Conservation (phyloP, 148 eudicot genomes). For the Suaeda aralocaspica region DNA sequence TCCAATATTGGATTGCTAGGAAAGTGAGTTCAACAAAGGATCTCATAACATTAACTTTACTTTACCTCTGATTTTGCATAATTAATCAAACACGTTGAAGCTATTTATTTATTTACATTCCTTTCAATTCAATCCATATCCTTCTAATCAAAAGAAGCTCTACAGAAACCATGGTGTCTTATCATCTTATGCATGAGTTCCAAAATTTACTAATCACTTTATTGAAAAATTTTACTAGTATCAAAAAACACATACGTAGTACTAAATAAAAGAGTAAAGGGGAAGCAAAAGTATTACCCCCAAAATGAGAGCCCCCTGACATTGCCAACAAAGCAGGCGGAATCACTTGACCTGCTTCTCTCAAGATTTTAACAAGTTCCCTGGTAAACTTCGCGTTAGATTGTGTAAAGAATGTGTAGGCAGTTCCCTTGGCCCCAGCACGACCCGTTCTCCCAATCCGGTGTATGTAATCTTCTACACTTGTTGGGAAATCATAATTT, state of each 20-base stretch:
- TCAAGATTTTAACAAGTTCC: conserved; percentile 76
- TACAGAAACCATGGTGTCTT: too few relatives aligned
- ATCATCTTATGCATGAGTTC: too few relatives aligned
- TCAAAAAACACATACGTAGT: too few relatives aligned
- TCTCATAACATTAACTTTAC: not conserved
- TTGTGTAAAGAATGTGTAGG: conserved; percentile 85
- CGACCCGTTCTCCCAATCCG: conserved; percentile 98
- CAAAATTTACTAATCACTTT: too few relatives aligned
- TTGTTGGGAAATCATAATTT: conserved; percentile 89
- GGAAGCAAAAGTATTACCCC: conserved; percentile 41
- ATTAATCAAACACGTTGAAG: not conserved
- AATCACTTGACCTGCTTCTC: conserved; percentile 87
- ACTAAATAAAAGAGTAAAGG: not conserved
- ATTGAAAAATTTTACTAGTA: too few relatives aligned
- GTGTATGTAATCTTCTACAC: conserved; percentile 93
- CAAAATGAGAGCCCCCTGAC: conserved; percentile 44
- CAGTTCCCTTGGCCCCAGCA: conserved; percentile 93
- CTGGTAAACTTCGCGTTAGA: conserved; percentile 70
- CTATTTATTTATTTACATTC: not conserved
- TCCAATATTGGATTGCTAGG: too few relatives aligned
- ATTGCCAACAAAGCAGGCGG: conserved; percentile 64
- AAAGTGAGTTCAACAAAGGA: not conserved
- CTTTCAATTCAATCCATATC: not conserved
- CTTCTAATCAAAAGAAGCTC: not conserved
- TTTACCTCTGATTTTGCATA: not conserved